Conservation (phyloP, 2,329 filamentous ascomycete genomes). For the Dactylellina sp. region DNA sequence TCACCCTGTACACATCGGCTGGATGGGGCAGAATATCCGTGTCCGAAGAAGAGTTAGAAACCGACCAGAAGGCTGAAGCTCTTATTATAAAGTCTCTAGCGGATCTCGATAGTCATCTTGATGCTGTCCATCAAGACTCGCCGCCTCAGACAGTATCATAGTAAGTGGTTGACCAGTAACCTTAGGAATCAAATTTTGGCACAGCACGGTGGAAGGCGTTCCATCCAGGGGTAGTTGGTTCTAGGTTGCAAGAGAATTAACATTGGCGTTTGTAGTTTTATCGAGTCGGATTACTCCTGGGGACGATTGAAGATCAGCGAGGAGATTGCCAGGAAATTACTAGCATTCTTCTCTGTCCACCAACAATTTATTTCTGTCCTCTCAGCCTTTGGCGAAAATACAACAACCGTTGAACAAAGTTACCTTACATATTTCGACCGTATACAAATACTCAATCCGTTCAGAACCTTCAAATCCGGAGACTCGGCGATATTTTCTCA, state of each 20-base stretch:
- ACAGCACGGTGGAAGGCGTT: too few species aligned
- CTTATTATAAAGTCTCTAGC: constrained; percentile 20
- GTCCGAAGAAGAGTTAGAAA: constrained; percentile 35
- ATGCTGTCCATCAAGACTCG: constrained; percentile 21
- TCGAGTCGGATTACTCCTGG: constrained; percentile 38
- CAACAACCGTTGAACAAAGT: constrained; percentile 32
- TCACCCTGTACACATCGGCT: constrained; percentile 33
- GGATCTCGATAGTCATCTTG: constrained; percentile 34
- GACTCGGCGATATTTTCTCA: constrained; percentile 41
- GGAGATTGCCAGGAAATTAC: constrained; percentile 36
- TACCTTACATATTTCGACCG: constrained; percentile 53
- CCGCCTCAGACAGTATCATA: constrained; percentile 42
- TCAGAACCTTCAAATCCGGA: constrained; percentile 23
- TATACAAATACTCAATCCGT: constrained; percentile 47
- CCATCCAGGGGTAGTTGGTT: too few species aligned
- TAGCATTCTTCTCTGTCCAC: constrained; percentile 40
- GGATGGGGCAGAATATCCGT: constrained; percentile 34
- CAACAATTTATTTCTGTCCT: constrained; percentile 42
- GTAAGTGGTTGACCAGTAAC: constrained; percentile 17
- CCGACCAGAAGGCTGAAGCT: neutral
- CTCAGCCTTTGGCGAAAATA: constrained; percentile 43
- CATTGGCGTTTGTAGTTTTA: constrained; percentile 12
- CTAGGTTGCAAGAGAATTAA: neutral
- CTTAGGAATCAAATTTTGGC: neutral
- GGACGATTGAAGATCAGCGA: constrained; percentile 33